A percentile compares a stretch with the other conserved stretches of the same genome.
These are phyloP conservation scores for Magnusiomyces clavatus DNA, from an alignment of 1,139 yeast species.

Conservation along the genomic window DNA sequence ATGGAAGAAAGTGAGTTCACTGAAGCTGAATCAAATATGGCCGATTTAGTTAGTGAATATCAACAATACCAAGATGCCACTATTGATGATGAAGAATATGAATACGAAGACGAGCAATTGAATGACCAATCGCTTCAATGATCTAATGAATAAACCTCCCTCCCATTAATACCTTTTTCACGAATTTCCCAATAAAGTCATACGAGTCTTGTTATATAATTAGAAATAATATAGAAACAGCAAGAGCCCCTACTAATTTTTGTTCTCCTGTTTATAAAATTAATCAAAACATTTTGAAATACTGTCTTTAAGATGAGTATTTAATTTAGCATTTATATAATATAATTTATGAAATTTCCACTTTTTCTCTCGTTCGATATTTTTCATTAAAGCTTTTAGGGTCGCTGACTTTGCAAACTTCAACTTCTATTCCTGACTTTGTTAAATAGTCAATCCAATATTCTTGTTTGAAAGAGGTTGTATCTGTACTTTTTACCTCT, in stretches of 20 bases:
- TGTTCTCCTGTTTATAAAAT: too few relatives aligned
- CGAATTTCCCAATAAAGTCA: too few relatives aligned
- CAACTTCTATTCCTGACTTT: constrained; percentile 28
- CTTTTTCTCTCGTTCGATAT: neutral
- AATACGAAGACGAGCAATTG: constrained; percentile 22
- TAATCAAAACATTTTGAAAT: too few relatives aligned
- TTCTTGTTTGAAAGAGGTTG: constrained; percentile 33
- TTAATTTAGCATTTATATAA: neutral
- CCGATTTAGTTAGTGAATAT: constrained; percentile 80
- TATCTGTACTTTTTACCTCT: constrained; percentile 34
- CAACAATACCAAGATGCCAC: constrained; percentile 88
- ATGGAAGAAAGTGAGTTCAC: constrained; percentile 93
- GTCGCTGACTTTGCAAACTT: constrained; percentile 28
- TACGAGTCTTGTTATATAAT: neutral
- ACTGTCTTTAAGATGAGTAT: neutral
- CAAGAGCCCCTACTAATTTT: neutral
- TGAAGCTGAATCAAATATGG: constrained; percentile 81
- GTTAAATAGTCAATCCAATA: constrained; percentile 33
- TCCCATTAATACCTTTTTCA: too few relatives aligned
- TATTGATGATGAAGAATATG: constrained; percentile 43
- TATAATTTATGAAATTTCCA: constrained; percentile 5
- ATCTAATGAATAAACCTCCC: neutral
- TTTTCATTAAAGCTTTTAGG: constrained; percentile 10
- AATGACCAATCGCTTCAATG: constrained; percentile 18
- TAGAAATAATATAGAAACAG: neutral